These are phyloP conservation scores for Larix kaempferi DNA, from an alignment of 75 land plant species.

Conservation along the genomic window DNA sequence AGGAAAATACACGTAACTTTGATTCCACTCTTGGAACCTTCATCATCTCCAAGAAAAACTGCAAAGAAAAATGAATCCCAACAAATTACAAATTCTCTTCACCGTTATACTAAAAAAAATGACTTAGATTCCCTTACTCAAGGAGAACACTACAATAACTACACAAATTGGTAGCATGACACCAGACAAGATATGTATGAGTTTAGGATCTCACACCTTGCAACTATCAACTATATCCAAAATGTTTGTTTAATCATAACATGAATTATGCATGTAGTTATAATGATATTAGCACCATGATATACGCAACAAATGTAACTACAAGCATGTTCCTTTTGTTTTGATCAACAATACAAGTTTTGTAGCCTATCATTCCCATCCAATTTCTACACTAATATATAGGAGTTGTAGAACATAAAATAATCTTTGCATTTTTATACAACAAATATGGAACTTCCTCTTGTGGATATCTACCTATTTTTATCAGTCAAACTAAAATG, in stretches of 20 bases:
- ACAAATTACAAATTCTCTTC: background rate
- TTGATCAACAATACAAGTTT: background rate
- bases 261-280: background rate
- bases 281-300: background rate
- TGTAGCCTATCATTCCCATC: background rate
- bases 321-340: background rate
- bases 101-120: too few relatives aligned
- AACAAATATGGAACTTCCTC: background rate
- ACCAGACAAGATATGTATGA: too few relatives aligned
- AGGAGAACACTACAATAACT: background rate
- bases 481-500: too few relatives aligned
- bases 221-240: background rate
- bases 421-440: background rate
- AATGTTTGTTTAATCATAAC: background rate
- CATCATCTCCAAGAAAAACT: slow-evolving; percentile 98
- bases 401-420: background rate
- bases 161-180: background rate
- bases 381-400: background rate
- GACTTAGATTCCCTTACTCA: too few relatives aligned
- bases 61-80: slow-evolving; percentile 2
- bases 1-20: slow-evolving; percentile 87
- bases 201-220: too few relatives aligned
- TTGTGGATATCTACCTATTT: background rate
- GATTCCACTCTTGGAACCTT: slow-evolving; percentile 87
- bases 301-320: background rate